These are phyloP conservation scores for Chenopodium quinoa DNA, from an alignment of 148 eudicot genomes.

Conservation along the genomic window DNA sequence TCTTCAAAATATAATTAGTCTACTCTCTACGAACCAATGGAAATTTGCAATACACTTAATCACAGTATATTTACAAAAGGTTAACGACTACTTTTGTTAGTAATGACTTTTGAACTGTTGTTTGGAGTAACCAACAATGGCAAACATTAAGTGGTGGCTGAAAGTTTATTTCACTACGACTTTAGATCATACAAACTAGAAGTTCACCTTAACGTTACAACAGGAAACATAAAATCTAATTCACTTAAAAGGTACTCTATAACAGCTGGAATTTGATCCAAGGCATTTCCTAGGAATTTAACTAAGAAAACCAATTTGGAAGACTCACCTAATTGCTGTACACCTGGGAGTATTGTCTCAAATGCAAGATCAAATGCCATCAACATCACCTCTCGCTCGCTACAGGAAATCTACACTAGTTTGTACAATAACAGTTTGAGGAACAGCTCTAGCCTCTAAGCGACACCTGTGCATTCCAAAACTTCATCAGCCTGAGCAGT, in stretches of 20 bases:
- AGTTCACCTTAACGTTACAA: constrained; percentile 1
- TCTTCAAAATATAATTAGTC: not conserved
- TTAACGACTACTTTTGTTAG: not conserved
- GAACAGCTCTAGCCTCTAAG: not conserved
- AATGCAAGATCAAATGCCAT: constrained; percentile 21
- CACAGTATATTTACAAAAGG: not conserved
- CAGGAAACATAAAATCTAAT: constrained; percentile 7
- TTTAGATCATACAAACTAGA: not conserved
- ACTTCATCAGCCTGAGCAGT: constrained; percentile 9
- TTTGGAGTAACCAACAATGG: not conserved
- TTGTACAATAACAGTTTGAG: constrained; percentile 18
- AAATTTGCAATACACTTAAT: not conserved
- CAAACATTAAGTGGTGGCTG: not conserved
- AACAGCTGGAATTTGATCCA: not conserved
- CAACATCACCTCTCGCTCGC: constrained; percentile 17
- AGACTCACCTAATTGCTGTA: constrained; percentile 35
- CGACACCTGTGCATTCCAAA: not conserved
- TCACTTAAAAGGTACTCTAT: not conserved
- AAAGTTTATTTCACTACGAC: not conserved
- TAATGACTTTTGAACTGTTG: not conserved
- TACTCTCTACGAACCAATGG: not conserved
- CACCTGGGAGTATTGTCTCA: constrained; percentile 17
- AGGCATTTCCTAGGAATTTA: constrained; percentile 6
- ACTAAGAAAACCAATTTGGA: constrained; percentile 10
- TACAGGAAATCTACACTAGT: constrained; percentile 28